phyloP scores from a whole-genome alignment of 257 asterid species.

The Nicotiana sylvestris region DNA sequence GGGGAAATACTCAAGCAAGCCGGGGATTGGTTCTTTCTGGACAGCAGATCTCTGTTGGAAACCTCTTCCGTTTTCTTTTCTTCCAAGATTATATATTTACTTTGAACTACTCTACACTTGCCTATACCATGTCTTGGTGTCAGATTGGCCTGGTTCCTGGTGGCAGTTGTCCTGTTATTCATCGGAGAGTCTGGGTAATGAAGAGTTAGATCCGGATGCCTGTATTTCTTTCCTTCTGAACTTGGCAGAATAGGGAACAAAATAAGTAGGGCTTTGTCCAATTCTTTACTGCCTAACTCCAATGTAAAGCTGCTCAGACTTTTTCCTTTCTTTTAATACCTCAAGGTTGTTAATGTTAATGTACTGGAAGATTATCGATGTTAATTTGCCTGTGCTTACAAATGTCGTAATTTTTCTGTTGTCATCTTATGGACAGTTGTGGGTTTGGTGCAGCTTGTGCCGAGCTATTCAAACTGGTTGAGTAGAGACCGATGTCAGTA shows the following conservation, averaged over 20 bases:
- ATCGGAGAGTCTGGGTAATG: neutral
- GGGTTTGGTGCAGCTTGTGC: constrained; percentile 52
- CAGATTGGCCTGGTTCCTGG: neutral
- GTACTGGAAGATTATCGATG: neutral
- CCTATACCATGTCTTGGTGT: neutral
- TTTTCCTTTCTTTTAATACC: neutral
- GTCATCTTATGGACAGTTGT: neutral
- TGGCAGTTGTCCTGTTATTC: constrained; percentile 4
- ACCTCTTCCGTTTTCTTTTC: neutral
- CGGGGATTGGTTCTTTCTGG: constrained; percentile 1
- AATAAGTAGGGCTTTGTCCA: neutral
- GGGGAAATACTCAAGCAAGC: neutral
- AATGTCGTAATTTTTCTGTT: neutral
- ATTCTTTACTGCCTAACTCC: neutral
- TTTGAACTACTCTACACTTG: neutral
- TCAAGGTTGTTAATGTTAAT: neutral
- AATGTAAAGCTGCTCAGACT: neutral
- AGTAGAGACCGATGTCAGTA: constrained; percentile 55
- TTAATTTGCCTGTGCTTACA: neutral
- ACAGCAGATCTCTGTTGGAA: neutral
- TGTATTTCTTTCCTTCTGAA: constrained; percentile 8
- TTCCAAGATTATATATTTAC: neutral
- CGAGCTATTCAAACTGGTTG: constrained; percentile 59
- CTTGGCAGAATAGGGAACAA: neutral
- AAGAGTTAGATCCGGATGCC: neutral